These are phyloP conservation scores for Chenopodium berlandieri DNA, from an alignment of 148 eudicot genomes.

Conservation along the genomic window DNA sequence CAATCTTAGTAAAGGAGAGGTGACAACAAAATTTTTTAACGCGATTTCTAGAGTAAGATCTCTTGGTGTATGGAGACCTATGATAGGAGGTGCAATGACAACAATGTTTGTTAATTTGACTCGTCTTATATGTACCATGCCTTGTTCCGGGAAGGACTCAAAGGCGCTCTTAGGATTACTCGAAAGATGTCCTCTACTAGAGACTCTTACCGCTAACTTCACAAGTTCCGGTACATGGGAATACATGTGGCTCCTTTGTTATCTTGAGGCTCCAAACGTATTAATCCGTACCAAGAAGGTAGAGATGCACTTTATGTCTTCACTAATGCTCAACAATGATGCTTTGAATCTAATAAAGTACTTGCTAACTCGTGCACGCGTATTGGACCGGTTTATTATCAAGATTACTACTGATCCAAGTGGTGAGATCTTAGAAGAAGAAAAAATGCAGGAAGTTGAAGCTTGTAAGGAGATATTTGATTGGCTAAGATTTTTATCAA, in stretches of 20 bases:
- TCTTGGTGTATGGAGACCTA: not conserved
- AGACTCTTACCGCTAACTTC: not conserved
- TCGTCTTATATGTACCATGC: not conserved
- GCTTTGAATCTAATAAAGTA: not conserved
- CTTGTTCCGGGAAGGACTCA: too few relatives aligned
- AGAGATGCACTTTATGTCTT: not conserved
- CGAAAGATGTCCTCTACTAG: not conserved
- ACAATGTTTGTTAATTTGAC: not conserved
- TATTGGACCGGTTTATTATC: not conserved
- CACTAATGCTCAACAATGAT: not conserved
- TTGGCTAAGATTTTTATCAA: not conserved
- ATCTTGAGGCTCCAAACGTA: not conserved
- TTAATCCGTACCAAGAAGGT: not conserved
- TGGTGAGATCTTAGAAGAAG: not conserved
- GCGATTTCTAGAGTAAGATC: not conserved
- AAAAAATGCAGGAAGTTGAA: not conserved
- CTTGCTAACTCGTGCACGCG: not conserved
- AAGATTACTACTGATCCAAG: not conserved
- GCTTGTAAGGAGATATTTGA: not conserved
- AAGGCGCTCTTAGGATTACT: not conserved
- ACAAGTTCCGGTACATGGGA: not conserved
- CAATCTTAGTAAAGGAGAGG: not conserved
- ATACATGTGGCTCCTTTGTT: too few relatives aligned
- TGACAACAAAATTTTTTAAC: not conserved
- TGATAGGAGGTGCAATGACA: not conserved